Conservation (phyloP, 129 eudicot genomes). For the Tanacetum coccineum region DNA sequence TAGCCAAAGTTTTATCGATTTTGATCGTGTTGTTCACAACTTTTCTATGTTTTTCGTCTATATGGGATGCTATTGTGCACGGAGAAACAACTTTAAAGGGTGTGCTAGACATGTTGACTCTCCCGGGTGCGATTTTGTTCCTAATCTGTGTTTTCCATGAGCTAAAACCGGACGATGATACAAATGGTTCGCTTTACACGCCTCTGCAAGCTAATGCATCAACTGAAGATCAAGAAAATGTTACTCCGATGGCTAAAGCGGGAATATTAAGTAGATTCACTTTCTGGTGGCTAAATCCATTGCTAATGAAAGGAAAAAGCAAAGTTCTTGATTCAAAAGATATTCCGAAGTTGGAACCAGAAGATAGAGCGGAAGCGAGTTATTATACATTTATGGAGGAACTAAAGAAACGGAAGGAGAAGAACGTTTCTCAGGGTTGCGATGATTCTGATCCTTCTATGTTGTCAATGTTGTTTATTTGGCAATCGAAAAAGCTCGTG, state of each 20-base stretch:
- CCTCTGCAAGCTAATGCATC: slow-evolving; percentile 34
- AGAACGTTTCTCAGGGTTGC: slow-evolving; percentile 2
- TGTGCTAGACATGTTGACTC: slow-evolving; percentile 23
- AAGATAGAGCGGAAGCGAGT: slow-evolving; percentile 43
- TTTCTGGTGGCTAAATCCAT: slow-evolving; percentile 67
- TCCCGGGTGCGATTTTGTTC: slow-evolving; percentile 28
- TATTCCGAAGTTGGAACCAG: slow-evolving; percentile 40
- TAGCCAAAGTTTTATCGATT: slow-evolving; percentile 18
- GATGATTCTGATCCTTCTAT: slow-evolving; percentile 23
- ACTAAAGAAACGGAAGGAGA: slow-evolving; percentile 26
- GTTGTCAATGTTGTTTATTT: slow-evolving; percentile 38
- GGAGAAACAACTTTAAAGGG: neutral
- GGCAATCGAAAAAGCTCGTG: slow-evolving; percentile 45
- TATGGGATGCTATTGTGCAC: slow-evolving; percentile 11
- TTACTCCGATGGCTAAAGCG: slow-evolving; percentile 45
- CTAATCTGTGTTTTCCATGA: slow-evolving; percentile 24
- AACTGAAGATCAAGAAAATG: slow-evolving; percentile 19
- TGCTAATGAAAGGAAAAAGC: slow-evolving; percentile 44
- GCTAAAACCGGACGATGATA: neutral
- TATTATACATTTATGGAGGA: slow-evolving; percentile 42
- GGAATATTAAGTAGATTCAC: slow-evolving; percentile 44
- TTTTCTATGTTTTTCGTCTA: slow-evolving; percentile 22
- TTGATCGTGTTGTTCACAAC: slow-evolving; percentile 26
- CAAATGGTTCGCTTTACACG: slow-evolving; percentile 19
- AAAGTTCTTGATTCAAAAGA: slow-evolving; percentile 52